phyloP scores from a whole-genome alignment of 495 filamentous ascomycete genomes.

The Halenospora varia region DNA sequence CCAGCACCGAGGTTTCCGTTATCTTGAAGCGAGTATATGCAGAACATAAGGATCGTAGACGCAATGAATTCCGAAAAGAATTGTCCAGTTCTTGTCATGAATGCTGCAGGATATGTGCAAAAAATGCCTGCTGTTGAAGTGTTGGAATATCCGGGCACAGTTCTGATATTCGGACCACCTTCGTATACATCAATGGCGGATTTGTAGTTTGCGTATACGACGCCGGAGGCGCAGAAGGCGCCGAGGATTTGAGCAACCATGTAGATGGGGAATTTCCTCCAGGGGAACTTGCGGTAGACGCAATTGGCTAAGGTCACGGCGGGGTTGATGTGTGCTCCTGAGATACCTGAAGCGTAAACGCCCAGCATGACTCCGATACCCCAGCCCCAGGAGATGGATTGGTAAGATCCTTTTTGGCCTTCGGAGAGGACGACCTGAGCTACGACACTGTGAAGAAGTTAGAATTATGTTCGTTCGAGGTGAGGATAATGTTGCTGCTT shows the following conservation, averaged over 20 bases:
- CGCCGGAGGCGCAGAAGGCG: slow-evolving; percentile 47
- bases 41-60: slow-evolving; percentile 58
- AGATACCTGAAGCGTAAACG: slow-evolving; percentile 55
- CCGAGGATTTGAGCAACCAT: slow-evolving; percentile 50
- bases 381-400: slow-evolving; percentile 43
- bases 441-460: slow-evolving; percentile 35
- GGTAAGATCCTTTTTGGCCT: slow-evolving; percentile 35
- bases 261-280: slow-evolving; percentile 55
- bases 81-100: slow-evolving; percentile 53
- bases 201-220: slow-evolving; percentile 57
- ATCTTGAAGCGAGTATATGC: slow-evolving; percentile 64
- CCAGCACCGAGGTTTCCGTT: slow-evolving; percentile 44
- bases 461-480: too few species aligned
- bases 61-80: slow-evolving; percentile 67
- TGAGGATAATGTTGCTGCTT: too few species aligned
- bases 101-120: slow-evolving; percentile 60
- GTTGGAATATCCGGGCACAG: slow-evolving; percentile 25
- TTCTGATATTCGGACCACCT: slow-evolving; percentile 30
- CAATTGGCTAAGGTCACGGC: slow-evolving; percentile 53
- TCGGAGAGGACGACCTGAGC: slow-evolving; percentile 23
- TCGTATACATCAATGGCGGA: slow-evolving; percentile 52
- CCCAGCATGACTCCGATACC: slow-evolving; percentile 60
- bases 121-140: slow-evolving; percentile 63
- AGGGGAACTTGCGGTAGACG: slow-evolving; percentile 57
- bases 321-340: slow-evolving; percentile 60